Base-by-base conservation (phyloP, 768 basidiomycete species). In the Russula ochroleuca region DNA sequence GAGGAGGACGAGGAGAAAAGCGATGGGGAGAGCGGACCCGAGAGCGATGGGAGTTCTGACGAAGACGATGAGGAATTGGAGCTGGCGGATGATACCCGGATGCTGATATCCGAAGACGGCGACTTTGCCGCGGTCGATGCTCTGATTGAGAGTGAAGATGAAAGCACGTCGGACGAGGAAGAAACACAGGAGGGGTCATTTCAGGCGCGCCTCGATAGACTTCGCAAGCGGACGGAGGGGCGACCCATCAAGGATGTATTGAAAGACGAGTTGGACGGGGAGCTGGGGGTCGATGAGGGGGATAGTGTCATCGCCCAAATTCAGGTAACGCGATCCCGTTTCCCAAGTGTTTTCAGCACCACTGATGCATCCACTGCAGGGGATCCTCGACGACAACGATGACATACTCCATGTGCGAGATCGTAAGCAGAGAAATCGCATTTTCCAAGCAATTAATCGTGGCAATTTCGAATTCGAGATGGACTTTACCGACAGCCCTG, bases 401-500 rank as follows among this genome's bases (percentile, higher is more conserved):
- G 78, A 79, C 11, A 75, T 87, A 33, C 65, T 85, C 3, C 68
- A 68, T 23, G 73, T 78, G 10, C 74, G 71, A 38, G 74, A 82
- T 61, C 75, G 81, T 33, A 84, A 84, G 68, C 72, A 74, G 61
- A 76, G 77, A 61, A 85, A 85, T n/a, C 72, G 78, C 37, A 55
- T 86, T 0, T 88, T 90, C 79, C 75, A 75, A 23, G 80, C 88
- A 0, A 77, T 90, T 40, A 77, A 76, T 14, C 76, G 86, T 68
- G 90, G 87, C 5, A 69, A 75, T 51, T 78, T 78, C 63, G 78
- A 72, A 19, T 7, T 69, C 17, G 76, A 78, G 55, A 70, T 67
- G 19, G 71, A 73, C 59, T 67, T 69, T 48, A 63, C 78, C 57
- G 75, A 72, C 58, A 64, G 57, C 2, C 82, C 79, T 28, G 79